Conservation (phyloP, 2,329 filamentous ascomycete genomes). For the Diaporthe sp. region DNA sequence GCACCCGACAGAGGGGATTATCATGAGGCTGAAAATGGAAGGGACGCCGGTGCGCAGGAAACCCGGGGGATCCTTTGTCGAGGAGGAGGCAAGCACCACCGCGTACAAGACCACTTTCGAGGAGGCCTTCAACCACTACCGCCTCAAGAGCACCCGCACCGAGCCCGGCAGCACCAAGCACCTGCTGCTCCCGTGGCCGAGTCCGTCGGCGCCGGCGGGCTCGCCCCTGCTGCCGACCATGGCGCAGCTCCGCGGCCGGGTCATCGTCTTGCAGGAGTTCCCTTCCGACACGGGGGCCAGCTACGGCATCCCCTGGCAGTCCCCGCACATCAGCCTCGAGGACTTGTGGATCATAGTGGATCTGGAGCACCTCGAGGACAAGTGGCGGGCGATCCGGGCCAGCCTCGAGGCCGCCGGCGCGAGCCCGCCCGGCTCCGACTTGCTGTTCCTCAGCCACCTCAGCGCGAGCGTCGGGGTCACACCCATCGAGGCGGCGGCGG, state of each 20-base stretch:
- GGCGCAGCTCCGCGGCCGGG: constrained; percentile 60
- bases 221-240: constrained; percentile 57
- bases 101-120: constrained; percentile 58
- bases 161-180: constrained; percentile 53
- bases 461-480: constrained; percentile 63
- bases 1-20: constrained; percentile 61
- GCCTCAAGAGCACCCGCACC: constrained; percentile 53
- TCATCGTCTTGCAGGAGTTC: constrained; percentile 65
- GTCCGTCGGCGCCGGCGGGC: background rate
- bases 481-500: constrained; percentile 65
- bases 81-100: constrained; percentile 42
- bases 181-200: constrained; percentile 46
- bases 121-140: constrained; percentile 60
- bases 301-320: constrained; percentile 63
- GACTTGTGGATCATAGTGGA: constrained; percentile 62
- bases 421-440: constrained; percentile 47
- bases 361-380: constrained; percentile 59
- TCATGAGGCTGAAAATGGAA: constrained; percentile 67
- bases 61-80: background rate
- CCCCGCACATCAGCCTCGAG: constrained; percentile 60
- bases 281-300: constrained; percentile 46
- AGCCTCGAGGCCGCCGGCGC: constrained; percentile 57
- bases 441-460: constrained; percentile 61
- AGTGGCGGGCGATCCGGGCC: constrained; percentile 60
- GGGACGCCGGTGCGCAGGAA: constrained; percentile 50